Conservation (phyloP, 2,329 filamentous ascomycete genomes). For the Colletotrichum liaoningense region DNA sequence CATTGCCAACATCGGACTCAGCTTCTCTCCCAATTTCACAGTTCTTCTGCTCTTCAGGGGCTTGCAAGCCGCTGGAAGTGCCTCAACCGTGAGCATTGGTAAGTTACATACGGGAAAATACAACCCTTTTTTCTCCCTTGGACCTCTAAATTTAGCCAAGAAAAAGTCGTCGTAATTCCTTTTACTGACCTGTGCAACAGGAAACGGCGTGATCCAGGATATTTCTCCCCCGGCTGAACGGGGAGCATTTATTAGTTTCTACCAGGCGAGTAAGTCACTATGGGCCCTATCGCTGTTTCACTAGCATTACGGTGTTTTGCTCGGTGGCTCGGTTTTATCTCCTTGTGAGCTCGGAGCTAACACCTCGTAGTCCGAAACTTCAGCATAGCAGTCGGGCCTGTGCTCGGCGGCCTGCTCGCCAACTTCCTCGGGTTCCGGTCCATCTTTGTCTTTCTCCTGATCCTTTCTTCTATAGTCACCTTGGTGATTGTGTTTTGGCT, state of each 20-base stretch:
- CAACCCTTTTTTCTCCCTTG: not conserved
- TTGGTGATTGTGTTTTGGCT: conserved; percentile 40
- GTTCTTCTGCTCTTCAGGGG: conserved; percentile 57
- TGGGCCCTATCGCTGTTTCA: not conserved
- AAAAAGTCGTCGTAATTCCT: not conserved
- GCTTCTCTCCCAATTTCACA: conserved; percentile 54
- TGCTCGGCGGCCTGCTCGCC: conserved; percentile 45
- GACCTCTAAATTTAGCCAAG: no score
- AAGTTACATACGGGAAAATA: conserved; percentile 21
- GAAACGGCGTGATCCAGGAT: conserved; percentile 48
- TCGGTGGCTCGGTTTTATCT: not conserved
- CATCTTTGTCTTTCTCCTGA: conserved; percentile 41
- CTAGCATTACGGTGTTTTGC: no score
- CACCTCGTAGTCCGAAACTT: conserved; percentile 41
- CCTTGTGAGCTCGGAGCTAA: conserved; percentile 11
- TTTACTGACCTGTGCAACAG: conserved; percentile 11
- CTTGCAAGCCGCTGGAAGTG: conserved; percentile 60
- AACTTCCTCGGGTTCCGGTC: conserved; percentile 43
- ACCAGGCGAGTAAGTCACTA: conserved; percentile 43
- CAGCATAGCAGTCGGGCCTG: conserved; percentile 46
- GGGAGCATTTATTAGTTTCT: conserved; percentile 45
- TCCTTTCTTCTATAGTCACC: conserved; percentile 9
- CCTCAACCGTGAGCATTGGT: conserved; percentile 60
- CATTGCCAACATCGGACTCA: conserved; percentile 57
- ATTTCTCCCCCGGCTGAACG: conserved; percentile 43